Base-by-base conservation (phyloP, 345 rosid genomes). In the Euphorbia peplus region DNA sequence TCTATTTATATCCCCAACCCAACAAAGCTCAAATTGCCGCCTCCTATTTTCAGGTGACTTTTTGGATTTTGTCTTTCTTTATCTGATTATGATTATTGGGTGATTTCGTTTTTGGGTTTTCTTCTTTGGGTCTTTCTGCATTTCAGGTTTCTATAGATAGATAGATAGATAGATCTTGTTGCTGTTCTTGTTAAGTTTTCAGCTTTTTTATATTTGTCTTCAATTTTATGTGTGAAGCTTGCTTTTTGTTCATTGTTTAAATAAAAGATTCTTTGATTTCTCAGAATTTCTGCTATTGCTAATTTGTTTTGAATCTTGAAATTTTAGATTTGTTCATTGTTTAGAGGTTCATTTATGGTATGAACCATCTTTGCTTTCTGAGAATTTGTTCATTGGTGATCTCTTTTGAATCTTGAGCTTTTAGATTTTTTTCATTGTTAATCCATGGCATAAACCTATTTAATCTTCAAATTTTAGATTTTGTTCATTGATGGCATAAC, bases 51-150 rank as follows among this genome's bases (percentile, higher is more conserved):
- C 60, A 46, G 54, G 50, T 60, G 51, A 50, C 35, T 15, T 1
- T 11, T 13, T 26, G 29, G 24, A 2, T 0, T 29, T n/a, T 21
- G 3, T 8, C 24, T 60, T 22, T 25, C 32, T 7, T 13, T 32
- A 24, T 70, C 21, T 24, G 58, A 3, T 32, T 32, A 32, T 69
- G 4, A 32, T 15, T 13, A 0, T 22, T 28, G 56, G n/a, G n/a
- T n/a, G n/a, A n/a, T n/a, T n/a, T n/a, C n/a, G n/a, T n/a, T 14
- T 52, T 5, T 18, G 2, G 11, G 4, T 60, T 18, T 30, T 15
- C 8, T 35, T 24, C 21, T 5, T 58, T 29, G 4, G 68, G 68
- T 73, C 57, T 61, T 24, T 22, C 68, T 3, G 72, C 77, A 67
- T 73, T 73, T 65, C 39, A 4, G 30, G 16, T 24, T 41, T 42